These are phyloP conservation scores for Scleroderma bovista DNA, from an alignment of 768 basidiomycete species.

Conservation along the genomic window DNA sequence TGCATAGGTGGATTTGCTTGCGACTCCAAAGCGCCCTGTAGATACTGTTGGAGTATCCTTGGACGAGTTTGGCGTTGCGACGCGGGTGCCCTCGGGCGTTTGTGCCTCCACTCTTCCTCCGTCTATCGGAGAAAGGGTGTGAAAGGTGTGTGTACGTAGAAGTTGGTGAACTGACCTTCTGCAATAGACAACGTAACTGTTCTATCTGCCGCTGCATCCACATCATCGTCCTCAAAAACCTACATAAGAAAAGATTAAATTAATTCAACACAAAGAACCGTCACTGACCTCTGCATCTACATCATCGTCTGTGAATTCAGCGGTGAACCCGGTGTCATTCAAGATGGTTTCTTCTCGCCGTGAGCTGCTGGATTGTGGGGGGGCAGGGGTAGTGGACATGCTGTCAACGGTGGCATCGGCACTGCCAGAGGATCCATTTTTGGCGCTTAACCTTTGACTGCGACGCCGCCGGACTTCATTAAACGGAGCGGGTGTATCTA, in stretches of 20 bases:
- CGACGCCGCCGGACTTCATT: conserved; percentile 57
- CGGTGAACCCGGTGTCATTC: conserved; percentile 56
- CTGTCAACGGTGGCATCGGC: conserved; percentile 9
- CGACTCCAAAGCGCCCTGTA: conserved; percentile 27
- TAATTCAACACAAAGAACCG: background rate
- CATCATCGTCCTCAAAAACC: conserved; percentile 86
- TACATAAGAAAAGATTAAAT: conserved; percentile 20
- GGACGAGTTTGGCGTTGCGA: conserved; percentile 74
- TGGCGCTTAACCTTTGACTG: conserved; percentile 79
- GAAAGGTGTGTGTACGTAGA: conserved; percentile 4
- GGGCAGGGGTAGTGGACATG: conserved; percentile 17
- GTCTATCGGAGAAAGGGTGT: conserved; percentile 41
- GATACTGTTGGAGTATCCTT: conserved; percentile 37
- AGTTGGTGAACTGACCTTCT: conserved; percentile 49
- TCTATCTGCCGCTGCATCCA: conserved; percentile 69
- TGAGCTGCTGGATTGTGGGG: conserved; percentile 15
- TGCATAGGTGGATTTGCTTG: conserved; percentile 72
- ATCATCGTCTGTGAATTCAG: conserved; percentile 81
- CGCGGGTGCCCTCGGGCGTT: conserved; percentile 92
- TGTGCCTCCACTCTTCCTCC: conserved; percentile 94
- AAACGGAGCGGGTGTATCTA: conserved; percentile 31
- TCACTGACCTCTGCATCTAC: conserved; percentile 64
- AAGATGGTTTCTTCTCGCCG: conserved; percentile 47
- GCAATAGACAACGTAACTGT: conserved; percentile 80
- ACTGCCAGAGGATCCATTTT: conserved; percentile 35